A percentile compares a stretch with the other conserved stretches of the same genome.
These are phyloP conservation scores for Cladosporium sp. DNA, from an alignment of 2,329 filamentous ascomycete species.

Conservation along the genomic window DNA sequence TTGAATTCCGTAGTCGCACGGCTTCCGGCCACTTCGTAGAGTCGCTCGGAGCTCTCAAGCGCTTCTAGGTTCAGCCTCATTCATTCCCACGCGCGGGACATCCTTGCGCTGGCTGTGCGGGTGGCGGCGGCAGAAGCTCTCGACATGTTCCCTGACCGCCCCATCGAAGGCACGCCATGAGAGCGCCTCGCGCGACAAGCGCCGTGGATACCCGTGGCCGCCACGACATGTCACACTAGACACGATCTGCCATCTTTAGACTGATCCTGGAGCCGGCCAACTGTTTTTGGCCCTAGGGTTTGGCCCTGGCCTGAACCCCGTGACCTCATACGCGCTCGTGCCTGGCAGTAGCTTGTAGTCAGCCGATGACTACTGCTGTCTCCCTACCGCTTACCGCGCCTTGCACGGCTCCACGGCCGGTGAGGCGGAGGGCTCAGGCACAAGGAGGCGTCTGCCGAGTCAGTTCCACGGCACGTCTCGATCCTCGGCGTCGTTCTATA, in stretches of 20 bases:
- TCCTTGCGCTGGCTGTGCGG: neutral
- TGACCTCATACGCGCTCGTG: slow-evolving; percentile 4
- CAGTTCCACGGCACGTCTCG: neutral
- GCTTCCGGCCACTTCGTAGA: too few relatives aligned
- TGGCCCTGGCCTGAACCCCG: neutral
- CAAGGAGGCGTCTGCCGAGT: neutral
- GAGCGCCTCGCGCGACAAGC: neutral
- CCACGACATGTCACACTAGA: neutral
- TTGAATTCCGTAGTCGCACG: too few relatives aligned
- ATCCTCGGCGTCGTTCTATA: too few relatives aligned
- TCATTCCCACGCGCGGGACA: neutral
- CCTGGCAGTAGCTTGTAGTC: neutral
- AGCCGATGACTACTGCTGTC: neutral
- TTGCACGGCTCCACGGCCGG: neutral
- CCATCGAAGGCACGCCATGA: too few relatives aligned
- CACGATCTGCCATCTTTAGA: neutral
- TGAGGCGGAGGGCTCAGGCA: neutral
- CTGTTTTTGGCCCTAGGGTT: slow-evolving; percentile 5
- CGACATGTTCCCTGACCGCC: neutral
- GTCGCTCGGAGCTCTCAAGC: too few relatives aligned
- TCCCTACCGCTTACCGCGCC: too few relatives aligned
- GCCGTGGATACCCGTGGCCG: neutral
- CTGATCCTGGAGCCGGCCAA: neutral
- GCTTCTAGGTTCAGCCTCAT: too few relatives aligned
- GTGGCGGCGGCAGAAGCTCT: neutral